A percentile compares a stretch with the other conserved stretches of the same genome.
Evolutionary conservation across 2,329 filamentous ascomycete species (phyloP).

Genomic region (Magnaporthiopsis incrustans): DNA sequence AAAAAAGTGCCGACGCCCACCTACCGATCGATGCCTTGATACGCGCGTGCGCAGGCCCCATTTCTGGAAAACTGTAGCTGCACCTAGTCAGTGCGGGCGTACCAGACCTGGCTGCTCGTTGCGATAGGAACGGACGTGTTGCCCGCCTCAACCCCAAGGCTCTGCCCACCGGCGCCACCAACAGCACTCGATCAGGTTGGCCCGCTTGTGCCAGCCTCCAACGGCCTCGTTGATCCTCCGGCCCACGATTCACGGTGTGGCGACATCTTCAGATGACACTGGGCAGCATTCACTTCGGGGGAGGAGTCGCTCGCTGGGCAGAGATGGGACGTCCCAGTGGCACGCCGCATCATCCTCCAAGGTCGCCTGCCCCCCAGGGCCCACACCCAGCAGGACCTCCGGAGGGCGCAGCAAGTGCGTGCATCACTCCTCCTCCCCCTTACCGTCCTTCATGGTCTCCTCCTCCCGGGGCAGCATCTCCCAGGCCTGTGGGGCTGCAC

Average conservation of each 20-base stretch:
- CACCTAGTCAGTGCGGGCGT: too few species aligned
- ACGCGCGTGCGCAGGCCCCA: too few species aligned
- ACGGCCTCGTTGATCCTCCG: background rate
- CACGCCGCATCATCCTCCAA: background rate
- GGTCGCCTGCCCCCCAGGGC: too few species aligned
- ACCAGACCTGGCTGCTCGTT: too few species aligned
- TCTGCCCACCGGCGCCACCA: too few species aligned
- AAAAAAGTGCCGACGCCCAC: background rate
- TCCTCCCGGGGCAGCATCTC: background rate
- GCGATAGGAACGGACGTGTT: too few species aligned
- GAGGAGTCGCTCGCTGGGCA: background rate
- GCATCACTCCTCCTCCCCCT: background rate
- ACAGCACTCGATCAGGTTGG: background rate
- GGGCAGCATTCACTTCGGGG: background rate
- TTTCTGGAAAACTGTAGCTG: too few species aligned
- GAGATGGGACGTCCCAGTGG: background rate
- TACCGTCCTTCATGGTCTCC: background rate
- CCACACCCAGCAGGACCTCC: background rate
- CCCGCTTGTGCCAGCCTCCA: background rate
- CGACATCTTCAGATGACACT: background rate
- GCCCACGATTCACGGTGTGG: background rate
- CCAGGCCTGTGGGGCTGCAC: background rate
- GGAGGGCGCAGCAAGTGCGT: background rate
- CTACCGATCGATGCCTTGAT: background rate
- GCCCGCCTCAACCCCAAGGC: too few species aligned